Base-by-base conservation (phyloP, 2,329 filamentous ascomycete genomes). In the Colletotrichum kahawae region DNA sequence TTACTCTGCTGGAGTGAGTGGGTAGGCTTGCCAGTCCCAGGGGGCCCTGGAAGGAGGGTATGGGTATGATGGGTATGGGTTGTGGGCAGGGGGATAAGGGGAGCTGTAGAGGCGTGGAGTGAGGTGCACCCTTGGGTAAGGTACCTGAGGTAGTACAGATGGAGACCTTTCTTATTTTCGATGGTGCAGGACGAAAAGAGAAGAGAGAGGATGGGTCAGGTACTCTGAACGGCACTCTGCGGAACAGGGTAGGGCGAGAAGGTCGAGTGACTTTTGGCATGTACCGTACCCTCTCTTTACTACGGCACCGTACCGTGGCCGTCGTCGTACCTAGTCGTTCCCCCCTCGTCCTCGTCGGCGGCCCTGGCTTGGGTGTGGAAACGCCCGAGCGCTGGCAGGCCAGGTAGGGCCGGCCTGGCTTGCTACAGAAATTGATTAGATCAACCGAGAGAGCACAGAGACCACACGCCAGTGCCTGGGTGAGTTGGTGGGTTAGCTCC, bases 351-450 rank as follows among this genome's bases (percentile, higher is more conserved):
- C 57, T 60, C 57, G 57, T 63, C 68, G 56, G 33, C 66, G 56
- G 62, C 27, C 72, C 63, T 67, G 70, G 67, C 43, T 71, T 68
- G 62, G 60, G 69, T 48, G 64, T 67, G 67, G 57, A 75, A 70
- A 73, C 75, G 76, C 76, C 77, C 76, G 76, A 77, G 76, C 76
- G 68, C 66, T 76, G 76, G 76, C 76, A 76, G 76, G 62, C 68
- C 65, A 71, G 71, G 73, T 67, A 71, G 71, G 72, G 73, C 68
- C 56, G 76, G 74, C 74, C 70, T 76, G 76, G 67, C 67, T 76
- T 76, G 74, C 75, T 78, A 77, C 77, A 77, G 77, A 77, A 79
- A 78, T 78, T 78, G 78, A 78, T 75, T 74, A 79, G 77, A 78
- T 78, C 77, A 77, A 75, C 77, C 76, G 76, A 78, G 76, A 74